Conservation (phyloP, 768 basidiomycete genomes). For the Psilocybe sp. region DNA sequence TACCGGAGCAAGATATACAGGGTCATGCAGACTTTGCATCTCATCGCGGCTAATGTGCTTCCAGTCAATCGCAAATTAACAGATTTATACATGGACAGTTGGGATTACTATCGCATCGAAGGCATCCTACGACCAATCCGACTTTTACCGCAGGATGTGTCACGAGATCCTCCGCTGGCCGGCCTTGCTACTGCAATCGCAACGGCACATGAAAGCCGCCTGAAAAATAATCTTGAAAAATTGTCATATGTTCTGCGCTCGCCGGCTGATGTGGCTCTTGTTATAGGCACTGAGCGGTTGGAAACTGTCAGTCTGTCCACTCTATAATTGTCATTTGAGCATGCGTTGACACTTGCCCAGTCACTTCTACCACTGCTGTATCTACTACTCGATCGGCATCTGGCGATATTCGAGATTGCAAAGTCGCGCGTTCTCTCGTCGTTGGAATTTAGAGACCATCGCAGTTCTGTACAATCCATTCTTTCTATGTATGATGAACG, state of each 20-base stretch:
- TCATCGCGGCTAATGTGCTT: slow-evolving; percentile 1
- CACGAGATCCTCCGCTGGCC: slow-evolving; percentile 5
- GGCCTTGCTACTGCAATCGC: slow-evolving; percentile 5
- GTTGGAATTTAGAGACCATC: too few relatives aligned
- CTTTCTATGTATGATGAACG: too few relatives aligned
- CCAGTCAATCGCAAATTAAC: slow-evolving; percentile 13
- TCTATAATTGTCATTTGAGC: not conserved
- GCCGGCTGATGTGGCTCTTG: slow-evolving; percentile 12
- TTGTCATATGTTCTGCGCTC: slow-evolving; percentile 16
- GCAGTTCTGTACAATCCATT: too few relatives aligned
- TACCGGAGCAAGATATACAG: slow-evolving; percentile 16
- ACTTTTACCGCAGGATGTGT: slow-evolving; percentile 1
- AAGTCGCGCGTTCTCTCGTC: not conserved
- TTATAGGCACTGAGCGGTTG: slow-evolving; percentile 14
- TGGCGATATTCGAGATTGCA: not conserved
- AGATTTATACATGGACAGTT: slow-evolving; percentile 8
- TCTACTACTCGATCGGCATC: not conserved
- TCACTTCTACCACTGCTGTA: not conserved
- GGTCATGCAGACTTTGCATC: slow-evolving; percentile 14
- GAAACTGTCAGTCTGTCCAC: slow-evolving; percentile 13
- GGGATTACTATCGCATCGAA: slow-evolving; percentile 7
- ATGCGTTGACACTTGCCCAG: not conserved
- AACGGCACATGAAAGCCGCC: slow-evolving; percentile 8
- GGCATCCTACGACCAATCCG: slow-evolving; percentile 15
- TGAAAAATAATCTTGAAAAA: slow-evolving; percentile 12